A percentile compares a stretch with the other conserved stretches of the same genome.
phyloP scores from a whole-genome alignment of 257 asterid species.

The Solanum appendiculatum region DNA sequence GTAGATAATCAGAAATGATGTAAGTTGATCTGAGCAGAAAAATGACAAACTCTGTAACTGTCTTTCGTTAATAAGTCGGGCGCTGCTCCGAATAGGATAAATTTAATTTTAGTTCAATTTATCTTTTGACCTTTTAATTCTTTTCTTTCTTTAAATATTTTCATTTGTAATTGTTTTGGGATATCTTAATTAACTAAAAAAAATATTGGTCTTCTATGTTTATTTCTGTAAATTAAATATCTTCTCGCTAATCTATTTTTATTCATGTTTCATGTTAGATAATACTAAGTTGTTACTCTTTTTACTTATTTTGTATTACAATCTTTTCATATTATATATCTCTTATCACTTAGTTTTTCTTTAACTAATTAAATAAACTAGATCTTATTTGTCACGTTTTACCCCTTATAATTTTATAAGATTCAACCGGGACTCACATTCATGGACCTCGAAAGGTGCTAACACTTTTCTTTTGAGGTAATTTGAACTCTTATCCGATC shows the following conservation, averaged over 20 bases:
- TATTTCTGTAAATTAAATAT: too few relatives aligned
- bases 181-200: neutral
- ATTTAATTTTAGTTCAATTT: neutral
- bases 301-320: neutral
- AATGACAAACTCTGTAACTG: neutral
- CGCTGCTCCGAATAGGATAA: too few relatives aligned
- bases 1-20: too few relatives aligned
- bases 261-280: neutral
- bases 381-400: neutral
- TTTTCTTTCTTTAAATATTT: too few relatives aligned
- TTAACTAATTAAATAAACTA: too few relatives aligned
- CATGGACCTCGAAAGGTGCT: too few relatives aligned
- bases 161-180: neutral
- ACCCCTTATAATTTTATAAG: neutral
- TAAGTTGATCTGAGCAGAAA: neutral
- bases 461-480: too few relatives aligned
- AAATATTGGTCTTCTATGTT: neutral
- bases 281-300: neutral
- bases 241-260: neutral
- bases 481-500: neutral
- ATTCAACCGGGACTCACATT: too few relatives aligned
- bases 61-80: neutral
- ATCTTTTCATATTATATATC: neutral
- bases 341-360: neutral
- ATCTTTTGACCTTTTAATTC: neutral